Conservation (phyloP, 2,329 filamentous ascomycete genomes). For the Aureobasidium melanogenum region DNA sequence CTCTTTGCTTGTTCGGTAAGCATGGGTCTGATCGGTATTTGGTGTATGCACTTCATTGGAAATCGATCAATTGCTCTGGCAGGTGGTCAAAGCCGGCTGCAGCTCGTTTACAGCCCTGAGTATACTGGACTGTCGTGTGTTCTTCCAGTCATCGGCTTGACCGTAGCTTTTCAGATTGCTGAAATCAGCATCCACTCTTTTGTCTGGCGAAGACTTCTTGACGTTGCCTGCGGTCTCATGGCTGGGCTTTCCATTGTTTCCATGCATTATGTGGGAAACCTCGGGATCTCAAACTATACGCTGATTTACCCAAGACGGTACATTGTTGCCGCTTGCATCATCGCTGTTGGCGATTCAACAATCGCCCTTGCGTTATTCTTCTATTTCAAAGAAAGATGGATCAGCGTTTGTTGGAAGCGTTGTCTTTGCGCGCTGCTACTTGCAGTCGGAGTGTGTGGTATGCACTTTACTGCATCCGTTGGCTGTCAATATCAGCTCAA, state of each 20-base stretch:
- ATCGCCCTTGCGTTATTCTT: slow-evolving; percentile 69
- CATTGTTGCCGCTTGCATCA: slow-evolving; percentile 60
- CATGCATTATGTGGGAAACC: slow-evolving; percentile 85
- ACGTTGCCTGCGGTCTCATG: slow-evolving; percentile 54
- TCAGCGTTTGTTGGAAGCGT: slow-evolving; percentile 69
- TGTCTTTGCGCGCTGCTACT: slow-evolving; percentile 57
- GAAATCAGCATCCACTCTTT: slow-evolving; percentile 33
- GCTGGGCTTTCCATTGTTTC: slow-evolving; percentile 69
- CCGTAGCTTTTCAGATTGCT: slow-evolving; percentile 61
- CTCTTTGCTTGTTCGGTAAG: slow-evolving; percentile 33
- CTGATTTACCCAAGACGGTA: slow-evolving; percentile 52
- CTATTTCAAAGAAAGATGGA: slow-evolving; percentile 66
- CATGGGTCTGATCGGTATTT: slow-evolving; percentile 42
- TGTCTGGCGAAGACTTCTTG: slow-evolving; percentile 24
- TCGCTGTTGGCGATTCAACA: slow-evolving; percentile 64
- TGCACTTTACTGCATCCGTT: slow-evolving; percentile 75
- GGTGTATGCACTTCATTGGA: slow-evolving; percentile 67
- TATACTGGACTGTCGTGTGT: slow-evolving; percentile 73
- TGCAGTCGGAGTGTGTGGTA: slow-evolving; percentile 67
- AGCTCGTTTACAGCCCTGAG: slow-evolving; percentile 63
- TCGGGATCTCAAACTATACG: slow-evolving; percentile 68
- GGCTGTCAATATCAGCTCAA: slow-evolving; percentile 60
- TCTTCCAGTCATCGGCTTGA: slow-evolving; percentile 65
- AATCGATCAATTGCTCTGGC: slow-evolving; percentile 69
- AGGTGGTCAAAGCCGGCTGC: slow-evolving; percentile 51